Percentiles rank a stretch among this genome's conserved stretches.
Evolutionary conservation across 2,329 filamentous ascomycete genomes (phyloP).

Genomic region (Tolypocladium capitatum): DNA sequence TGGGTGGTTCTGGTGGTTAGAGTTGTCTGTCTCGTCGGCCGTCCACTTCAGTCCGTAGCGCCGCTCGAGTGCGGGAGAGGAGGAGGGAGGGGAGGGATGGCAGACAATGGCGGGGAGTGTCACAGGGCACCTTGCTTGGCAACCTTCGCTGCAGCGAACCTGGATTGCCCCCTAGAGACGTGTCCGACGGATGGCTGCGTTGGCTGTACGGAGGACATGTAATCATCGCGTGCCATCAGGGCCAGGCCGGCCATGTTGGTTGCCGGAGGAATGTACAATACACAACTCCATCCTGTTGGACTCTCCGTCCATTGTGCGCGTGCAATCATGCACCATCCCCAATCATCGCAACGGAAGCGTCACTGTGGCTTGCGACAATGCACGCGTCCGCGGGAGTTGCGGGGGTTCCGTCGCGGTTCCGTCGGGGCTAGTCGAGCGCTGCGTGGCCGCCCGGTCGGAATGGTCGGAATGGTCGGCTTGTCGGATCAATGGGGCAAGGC

Average conservation of each 20-base stretch:
- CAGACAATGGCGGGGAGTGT: background rate
- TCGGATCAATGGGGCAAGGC: background rate
- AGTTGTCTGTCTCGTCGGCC: no score
- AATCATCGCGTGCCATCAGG: background rate
- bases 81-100: background rate
- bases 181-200: no score
- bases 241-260: background rate
- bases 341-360: background rate
- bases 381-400: background rate
- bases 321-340: background rate
- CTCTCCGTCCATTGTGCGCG: background rate
- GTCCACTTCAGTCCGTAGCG: constrained; percentile 1
- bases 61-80: constrained; percentile 4
- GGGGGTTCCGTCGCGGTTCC: background rate
- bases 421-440: background rate
- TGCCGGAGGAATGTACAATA: background rate
- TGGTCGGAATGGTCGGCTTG: background rate
- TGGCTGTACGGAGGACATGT: no score
- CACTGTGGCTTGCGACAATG: background rate
- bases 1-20: background rate
- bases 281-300: background rate
- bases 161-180: no score
- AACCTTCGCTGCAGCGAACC: background rate
- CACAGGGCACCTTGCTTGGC: background rate
- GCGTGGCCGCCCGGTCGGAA: background rate